These are phyloP conservation scores for Globisporangium cylindrosporum DNA, from an alignment of 352 stramenopile species.

Conservation along the genomic window DNA sequence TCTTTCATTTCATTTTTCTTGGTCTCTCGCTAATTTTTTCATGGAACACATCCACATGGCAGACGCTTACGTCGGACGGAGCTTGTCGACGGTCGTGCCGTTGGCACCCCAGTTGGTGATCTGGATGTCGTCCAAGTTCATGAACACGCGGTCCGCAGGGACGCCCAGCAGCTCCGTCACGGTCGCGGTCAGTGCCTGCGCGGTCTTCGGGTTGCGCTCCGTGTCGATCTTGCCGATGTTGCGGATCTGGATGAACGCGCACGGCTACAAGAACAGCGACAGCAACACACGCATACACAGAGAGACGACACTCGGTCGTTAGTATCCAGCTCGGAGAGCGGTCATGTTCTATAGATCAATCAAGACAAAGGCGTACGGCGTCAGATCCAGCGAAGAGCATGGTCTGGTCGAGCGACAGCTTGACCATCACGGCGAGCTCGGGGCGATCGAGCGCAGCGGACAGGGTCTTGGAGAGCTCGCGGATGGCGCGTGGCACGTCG, in stretches of 20 bases:
- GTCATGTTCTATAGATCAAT: too few relatives aligned
- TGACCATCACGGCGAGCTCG: constrained; percentile 19
- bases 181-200: constrained; percentile 12
- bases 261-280: constrained; percentile 9
- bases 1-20: too few relatives aligned
- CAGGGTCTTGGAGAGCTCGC: constrained; percentile 21
- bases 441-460: constrained; percentile 19
- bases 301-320: not conserved
- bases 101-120: constrained; percentile 29
- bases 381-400: constrained; percentile 17
- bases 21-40: not conserved
- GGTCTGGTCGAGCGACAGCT: constrained; percentile 24
- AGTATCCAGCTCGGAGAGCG: not conserved
- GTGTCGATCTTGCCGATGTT: constrained; percentile 28
- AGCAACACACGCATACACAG: not conserved
- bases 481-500: constrained; percentile 15
- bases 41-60: not conserved
- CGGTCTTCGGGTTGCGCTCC: constrained; percentile 26
- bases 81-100: constrained; percentile 14
- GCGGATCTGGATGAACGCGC: constrained; percentile 27
- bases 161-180: constrained; percentile 23
- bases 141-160: constrained; percentile 29
- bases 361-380: not conserved
- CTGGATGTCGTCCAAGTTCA: constrained; percentile 36
- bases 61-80: not conserved